phyloP scores from a whole-genome alignment of 2,329 filamentous ascomycete species.

The Microcyclospora tardicrescens region DNA sequence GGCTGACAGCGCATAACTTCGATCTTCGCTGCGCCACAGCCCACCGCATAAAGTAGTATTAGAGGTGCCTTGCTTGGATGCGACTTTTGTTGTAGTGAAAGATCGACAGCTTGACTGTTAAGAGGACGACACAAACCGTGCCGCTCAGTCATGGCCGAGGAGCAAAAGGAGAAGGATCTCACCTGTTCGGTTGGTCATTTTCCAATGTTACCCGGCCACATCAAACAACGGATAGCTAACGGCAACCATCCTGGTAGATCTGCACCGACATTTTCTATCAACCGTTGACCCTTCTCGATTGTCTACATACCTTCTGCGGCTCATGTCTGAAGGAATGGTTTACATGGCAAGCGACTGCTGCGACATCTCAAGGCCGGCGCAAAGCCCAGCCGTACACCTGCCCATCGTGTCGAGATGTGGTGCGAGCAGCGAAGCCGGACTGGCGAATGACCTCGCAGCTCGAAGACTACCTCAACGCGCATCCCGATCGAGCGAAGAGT shows the following conservation, averaged over 20 bases:
- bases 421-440: slow-evolving; percentile 81
- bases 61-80: no score
- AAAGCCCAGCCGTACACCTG: slow-evolving; percentile 60
- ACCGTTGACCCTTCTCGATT: slow-evolving; percentile 27
- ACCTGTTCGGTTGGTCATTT: slow-evolving; percentile 6
- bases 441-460: slow-evolving; percentile 79
- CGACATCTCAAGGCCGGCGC: slow-evolving; percentile 25
- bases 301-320: slow-evolving; percentile 67
- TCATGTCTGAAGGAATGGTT: slow-evolving; percentile 97
- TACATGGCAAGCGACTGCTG: slow-evolving; percentile 55
- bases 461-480: slow-evolving; percentile 72
- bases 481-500: slow-evolving; percentile 60
- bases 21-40: slow-evolving; percentile 1
- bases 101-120: no score
- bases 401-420: slow-evolving; percentile 76
- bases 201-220: no score
- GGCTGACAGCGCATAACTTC: slow-evolving; percentile 1
- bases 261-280: slow-evolving; percentile 61
- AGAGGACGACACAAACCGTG: no score
- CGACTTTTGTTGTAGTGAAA: no score
- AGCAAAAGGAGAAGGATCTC: slow-evolving; percentile 53
- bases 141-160: slow-evolving; percentile 3
- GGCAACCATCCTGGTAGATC: slow-evolving; percentile 47
- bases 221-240: slow-evolving; percentile 2
- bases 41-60: no score